These are phyloP conservation scores for Penicillium sp. DNA, from an alignment of 2,329 filamentous ascomycete genomes.

Conservation along the genomic window DNA sequence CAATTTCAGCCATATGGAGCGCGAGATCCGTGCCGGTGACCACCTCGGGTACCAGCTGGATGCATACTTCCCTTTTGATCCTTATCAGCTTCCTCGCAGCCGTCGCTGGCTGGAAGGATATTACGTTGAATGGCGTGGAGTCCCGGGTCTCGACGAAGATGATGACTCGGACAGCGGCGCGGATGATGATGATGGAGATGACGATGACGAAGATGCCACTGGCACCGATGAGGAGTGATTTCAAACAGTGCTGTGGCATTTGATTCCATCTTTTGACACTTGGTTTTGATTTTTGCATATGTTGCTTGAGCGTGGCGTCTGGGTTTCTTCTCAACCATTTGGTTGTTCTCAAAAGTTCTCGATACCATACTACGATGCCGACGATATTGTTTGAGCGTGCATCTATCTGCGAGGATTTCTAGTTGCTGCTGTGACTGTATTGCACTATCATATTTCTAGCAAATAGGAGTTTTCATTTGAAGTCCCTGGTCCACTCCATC, in stretches of 20 bases:
- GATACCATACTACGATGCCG: slow-evolving; percentile 15
- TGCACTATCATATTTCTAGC: neutral
- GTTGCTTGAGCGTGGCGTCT: slow-evolving; percentile 26
- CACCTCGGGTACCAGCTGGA: slow-evolving; percentile 81
- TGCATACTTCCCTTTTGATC: slow-evolving; percentile 95
- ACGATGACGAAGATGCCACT: slow-evolving; percentile 39
- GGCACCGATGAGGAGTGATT: slow-evolving; percentile 40
- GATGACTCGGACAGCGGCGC: slow-evolving; percentile 44
- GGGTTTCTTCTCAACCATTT: slow-evolving; percentile 13
- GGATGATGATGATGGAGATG: slow-evolving; percentile 35
- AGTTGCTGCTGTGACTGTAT: neutral
- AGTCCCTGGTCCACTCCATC: too few species aligned
- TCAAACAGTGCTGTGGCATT: neutral
- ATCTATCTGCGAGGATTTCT: slow-evolving; percentile 1
- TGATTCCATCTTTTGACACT: slow-evolving; percentile 10
- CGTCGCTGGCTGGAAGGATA: slow-evolving; percentile 80
- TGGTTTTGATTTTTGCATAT: slow-evolving; percentile 6
- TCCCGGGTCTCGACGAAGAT: slow-evolving; percentile 61
- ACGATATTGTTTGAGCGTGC: slow-evolving; percentile 16
- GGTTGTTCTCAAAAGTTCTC: slow-evolving; percentile 11
- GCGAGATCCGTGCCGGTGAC: slow-evolving; percentile 55
- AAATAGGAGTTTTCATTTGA: neutral
- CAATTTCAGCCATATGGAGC: slow-evolving; percentile 43
- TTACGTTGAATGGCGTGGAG: slow-evolving; percentile 72
- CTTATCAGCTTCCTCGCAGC: slow-evolving; percentile 82